Percentiles rank a stretch among this genome's conserved stretches.
Conservation (phyloP, 192 early-diverging fungal genomes). For the Coemansia umbellata region DNA sequence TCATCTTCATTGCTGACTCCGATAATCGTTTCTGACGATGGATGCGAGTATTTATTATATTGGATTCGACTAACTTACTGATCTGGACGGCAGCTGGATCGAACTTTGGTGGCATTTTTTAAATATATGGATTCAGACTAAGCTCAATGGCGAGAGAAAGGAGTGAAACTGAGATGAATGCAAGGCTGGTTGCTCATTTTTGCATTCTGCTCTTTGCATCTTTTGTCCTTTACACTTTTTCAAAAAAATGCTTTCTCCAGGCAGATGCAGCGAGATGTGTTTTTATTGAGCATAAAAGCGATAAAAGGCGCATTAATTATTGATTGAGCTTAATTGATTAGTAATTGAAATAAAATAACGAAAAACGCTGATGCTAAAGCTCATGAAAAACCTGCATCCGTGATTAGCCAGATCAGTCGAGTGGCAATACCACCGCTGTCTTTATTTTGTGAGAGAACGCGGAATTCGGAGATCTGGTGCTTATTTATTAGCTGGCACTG, state of each 20-base stretch:
- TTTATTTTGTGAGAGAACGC: background rate
- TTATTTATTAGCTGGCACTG: background rate
- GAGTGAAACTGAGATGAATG: background rate
- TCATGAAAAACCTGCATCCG: too few relatives aligned
- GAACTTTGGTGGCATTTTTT: conserved; percentile 84
- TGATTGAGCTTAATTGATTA: too few relatives aligned
- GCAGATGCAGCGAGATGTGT: too few relatives aligned
- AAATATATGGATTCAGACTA: conserved; percentile 4
- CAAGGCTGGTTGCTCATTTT: background rate
- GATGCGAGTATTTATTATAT: conserved; percentile 9
- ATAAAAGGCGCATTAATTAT: too few relatives aligned
- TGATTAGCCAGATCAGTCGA: too few relatives aligned
- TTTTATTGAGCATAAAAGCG: too few relatives aligned
- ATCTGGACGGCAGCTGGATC: conserved; percentile 75
- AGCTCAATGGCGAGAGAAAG: background rate
- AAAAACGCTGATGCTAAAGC: too few relatives aligned
- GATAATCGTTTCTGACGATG: conserved; percentile 17
- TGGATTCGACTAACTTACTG: conserved; percentile 39
- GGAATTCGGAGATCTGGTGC: background rate
- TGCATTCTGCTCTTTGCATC: background rate
- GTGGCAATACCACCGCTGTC: too few relatives aligned
- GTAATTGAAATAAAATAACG: too few relatives aligned
- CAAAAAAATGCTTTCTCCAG: too few relatives aligned
- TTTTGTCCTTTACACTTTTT: background rate
- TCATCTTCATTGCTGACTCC: too few relatives aligned